Evolutionary conservation across 2,329 filamentous ascomycete genomes (phyloP), one percentile per base, ranked within the genome.

Genomic region (Trichoderma polysporum): DNA sequence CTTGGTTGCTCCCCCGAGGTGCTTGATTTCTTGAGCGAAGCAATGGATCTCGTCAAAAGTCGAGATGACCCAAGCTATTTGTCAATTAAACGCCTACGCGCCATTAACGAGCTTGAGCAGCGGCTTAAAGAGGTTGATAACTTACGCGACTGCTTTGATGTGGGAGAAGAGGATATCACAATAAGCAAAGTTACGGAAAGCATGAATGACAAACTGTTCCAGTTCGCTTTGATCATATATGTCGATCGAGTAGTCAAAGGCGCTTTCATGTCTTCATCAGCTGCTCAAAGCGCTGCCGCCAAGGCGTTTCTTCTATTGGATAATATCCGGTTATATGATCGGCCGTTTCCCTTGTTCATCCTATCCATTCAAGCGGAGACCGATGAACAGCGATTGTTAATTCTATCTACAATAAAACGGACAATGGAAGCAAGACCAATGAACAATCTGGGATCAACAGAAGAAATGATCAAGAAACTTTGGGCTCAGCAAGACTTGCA

Each of bases 401-500:
- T 68, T n/a, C 15, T 68, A 1, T 45, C 33, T 17, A 63, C 53
- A 13, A 33, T 68, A 6, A 31, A 66, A 10, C 29, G 56, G 7
- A 60, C 61, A 13, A 47, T 35, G 47, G 47, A 66, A 50, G 62
- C 41, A 39, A 37, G 62, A 4, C 62, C 66, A 3, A 56, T 68
- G 39, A 66, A 56, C 31, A 66, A 65, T 15, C 33, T 66, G 4
- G 54, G 52, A 1, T 17, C 37, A 10, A 66, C 66, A 4, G 62
- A 68, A 3, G 50, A 61, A 29, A 59, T 68, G 66, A 66, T 68
- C 3, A 41, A 50, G 54, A 53, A 56, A 7, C 22, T 66, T 22
- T 68, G 66, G 66, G 66, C 62, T 17, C 60, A 66, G 41, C 66
- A 68, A 12, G 66, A 68, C 15, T 56, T 68, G 61, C 61, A 68